Conservation (phyloP, 441 rosid species). For the Macaranga tanarius region DNA sequence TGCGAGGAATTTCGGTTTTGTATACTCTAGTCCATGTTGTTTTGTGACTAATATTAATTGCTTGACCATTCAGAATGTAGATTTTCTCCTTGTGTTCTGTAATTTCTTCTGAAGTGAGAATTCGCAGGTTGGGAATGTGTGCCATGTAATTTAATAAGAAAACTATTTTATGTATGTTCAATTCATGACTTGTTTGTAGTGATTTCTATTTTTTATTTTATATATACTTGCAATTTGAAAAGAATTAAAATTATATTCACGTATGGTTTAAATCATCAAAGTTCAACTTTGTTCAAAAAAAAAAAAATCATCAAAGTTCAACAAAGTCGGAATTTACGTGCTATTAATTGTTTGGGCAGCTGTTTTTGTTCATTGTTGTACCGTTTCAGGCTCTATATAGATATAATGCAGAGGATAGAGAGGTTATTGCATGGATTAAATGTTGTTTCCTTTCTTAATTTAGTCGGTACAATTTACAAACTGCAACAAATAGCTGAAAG, state of each 20-base stretch:
- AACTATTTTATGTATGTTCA: not conserved
- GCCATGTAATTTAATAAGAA: not conserved
- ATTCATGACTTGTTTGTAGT: not conserved
- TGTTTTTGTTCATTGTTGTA: too few species aligned
- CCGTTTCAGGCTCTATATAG: too few species aligned
- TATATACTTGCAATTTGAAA: not conserved
- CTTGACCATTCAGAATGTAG: not conserved
- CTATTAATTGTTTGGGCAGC: too few species aligned
- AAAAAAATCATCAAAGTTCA: too few species aligned
- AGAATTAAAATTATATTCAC: not conserved
- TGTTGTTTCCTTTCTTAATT: too few species aligned
- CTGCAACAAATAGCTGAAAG: too few species aligned
- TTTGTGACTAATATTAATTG: not conserved
- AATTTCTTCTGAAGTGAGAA: not conserved
- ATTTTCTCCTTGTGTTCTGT: not conserved
- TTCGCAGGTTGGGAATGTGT: conserved; percentile 1
- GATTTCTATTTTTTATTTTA: too few species aligned
- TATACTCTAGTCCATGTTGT: not conserved
- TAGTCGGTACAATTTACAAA: too few species aligned
- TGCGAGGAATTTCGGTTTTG: not conserved
- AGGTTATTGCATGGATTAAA: too few species aligned
- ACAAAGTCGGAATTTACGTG: too few species aligned
- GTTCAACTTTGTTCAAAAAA: too few species aligned
- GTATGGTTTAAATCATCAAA: not conserved
- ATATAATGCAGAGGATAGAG: too few species aligned